A percentile compares a stretch with the other conserved stretches of the same genome.
These are phyloP conservation scores for Solanum microdontum DNA, from an alignment of 257 asterid genomes.

Conservation along the genomic window DNA sequence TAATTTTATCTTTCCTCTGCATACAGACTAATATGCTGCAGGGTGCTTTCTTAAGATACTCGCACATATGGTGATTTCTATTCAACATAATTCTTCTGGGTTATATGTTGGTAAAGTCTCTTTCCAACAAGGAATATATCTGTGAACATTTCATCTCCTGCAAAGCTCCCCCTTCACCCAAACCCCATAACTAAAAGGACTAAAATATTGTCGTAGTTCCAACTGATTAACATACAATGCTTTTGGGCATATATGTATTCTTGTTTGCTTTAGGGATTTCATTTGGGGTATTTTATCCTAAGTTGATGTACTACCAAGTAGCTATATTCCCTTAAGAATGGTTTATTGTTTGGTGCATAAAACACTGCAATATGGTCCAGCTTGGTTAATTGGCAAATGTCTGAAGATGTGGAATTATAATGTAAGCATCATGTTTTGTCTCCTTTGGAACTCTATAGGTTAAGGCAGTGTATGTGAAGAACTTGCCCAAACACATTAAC, in stretches of 20 bases:
- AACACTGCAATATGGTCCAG: background rate
- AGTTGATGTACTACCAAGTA: background rate
- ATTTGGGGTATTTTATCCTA: background rate
- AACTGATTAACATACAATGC: background rate
- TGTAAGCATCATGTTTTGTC: background rate
- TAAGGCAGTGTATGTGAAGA: conserved; percentile 92
- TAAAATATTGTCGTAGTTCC: background rate
- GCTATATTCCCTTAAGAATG: background rate
- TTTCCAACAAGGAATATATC: background rate
- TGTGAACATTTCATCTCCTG: background rate
- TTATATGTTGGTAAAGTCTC: background rate
- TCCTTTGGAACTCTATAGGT: conserved; percentile 34
- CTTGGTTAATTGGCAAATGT: background rate
- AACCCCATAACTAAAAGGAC: background rate
- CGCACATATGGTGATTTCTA: background rate
- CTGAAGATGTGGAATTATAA: background rate
- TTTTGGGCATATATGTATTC: background rate
- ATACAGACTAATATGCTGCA: background rate
- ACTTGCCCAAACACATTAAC: conserved; percentile 71
- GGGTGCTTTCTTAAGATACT: background rate
- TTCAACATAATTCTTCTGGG: background rate
- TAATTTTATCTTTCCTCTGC: background rate
- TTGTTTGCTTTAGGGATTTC: background rate
- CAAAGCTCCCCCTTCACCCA: background rate
- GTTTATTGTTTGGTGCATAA: background rate